A percentile compares a stretch with the other conserved stretches of the same genome.
Conservation (phyloP, 306 rosid species). For the Prunus kanzakura region DNA sequence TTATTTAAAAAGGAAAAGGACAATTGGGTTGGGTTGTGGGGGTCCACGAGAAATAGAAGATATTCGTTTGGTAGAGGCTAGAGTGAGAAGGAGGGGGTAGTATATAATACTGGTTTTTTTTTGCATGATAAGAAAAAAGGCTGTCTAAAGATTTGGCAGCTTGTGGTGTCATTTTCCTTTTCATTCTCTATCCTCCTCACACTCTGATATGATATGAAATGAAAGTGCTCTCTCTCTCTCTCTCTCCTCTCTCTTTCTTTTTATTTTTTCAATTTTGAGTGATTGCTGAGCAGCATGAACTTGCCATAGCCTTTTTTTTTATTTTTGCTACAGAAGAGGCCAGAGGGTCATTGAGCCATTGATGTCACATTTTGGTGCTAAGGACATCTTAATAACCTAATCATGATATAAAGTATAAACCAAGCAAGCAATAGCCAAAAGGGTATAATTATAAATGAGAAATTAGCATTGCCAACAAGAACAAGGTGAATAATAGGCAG, state of each 20-base stretch:
- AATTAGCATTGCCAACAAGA: not conserved
- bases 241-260: not conserved
- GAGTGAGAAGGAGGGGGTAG: not conserved
- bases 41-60: constrained; percentile 35
- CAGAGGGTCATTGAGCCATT: not conserved
- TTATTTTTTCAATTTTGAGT: not conserved
- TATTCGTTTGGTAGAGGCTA: constrained; percentile 49
- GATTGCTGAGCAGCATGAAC: not conserved
- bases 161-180: constrained; percentile 49
- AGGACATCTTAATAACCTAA: not conserved
- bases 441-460: not conserved
- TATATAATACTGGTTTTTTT: not conserved
- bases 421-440: not conserved
- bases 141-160: constrained; percentile 52
- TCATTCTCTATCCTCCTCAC: constrained; percentile 26
- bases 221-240: not conserved
- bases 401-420: not conserved
- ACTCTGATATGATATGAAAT: not conserved
- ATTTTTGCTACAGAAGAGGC: too few relatives aligned
- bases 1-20: constrained; percentile 14
- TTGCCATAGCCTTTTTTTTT: not conserved
- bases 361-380: not conserved
- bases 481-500: not conserved
- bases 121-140: constrained; percentile 27
- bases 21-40: constrained; percentile 13